A percentile compares a stretch with the other conserved stretches of the same genome.
phyloP scores from a whole-genome alignment of 768 basidiomycete species.

The Tricholomella constricta region DNA sequence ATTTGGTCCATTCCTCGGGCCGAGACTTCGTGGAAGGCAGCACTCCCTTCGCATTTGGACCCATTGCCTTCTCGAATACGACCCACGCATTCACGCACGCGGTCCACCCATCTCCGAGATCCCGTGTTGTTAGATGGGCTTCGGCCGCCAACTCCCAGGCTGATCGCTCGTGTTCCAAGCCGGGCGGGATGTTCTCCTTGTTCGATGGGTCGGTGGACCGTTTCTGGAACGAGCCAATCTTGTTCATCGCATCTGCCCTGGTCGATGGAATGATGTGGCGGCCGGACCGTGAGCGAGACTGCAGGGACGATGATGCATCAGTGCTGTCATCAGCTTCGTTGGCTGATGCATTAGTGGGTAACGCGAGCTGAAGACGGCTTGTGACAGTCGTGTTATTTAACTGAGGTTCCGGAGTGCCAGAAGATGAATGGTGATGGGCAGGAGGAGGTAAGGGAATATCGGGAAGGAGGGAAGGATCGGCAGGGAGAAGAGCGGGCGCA shows the following conservation, averaged over 20 bases:
- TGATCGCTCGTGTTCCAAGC: background rate
- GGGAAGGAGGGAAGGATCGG: too few relatives aligned
- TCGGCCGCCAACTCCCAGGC: background rate
- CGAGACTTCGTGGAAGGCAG: background rate
- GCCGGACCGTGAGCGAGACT: background rate
- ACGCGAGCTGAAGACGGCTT: too few relatives aligned
- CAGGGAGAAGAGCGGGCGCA: too few relatives aligned
- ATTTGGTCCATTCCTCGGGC: conserved; percentile 6
- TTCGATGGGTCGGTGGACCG: background rate
- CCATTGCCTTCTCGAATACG: background rate
- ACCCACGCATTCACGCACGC: conserved; percentile 11
- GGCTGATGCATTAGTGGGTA: too few relatives aligned
- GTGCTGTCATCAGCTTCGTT: background rate
- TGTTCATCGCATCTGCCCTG: conserved; percentile 6
- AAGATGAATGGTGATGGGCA: too few relatives aligned
- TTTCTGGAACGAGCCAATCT: conserved; percentile 2
- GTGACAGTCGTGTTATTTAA: too few relatives aligned
- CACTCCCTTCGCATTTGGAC: background rate
- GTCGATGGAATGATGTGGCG: background rate
- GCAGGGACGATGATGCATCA: background rate
- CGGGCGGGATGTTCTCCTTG: conserved; percentile 8
- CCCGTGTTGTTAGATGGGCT: conserved; percentile 4
- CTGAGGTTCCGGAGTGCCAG: too few relatives aligned
- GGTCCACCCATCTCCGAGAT: conserved; percentile 13
- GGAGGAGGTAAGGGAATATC: too few relatives aligned